Evolutionary conservation across 176 grass and related monocot species (phyloP), one percentile per base, ranked within the genome.

Genomic region (Oryza glumipatula): DNA sequence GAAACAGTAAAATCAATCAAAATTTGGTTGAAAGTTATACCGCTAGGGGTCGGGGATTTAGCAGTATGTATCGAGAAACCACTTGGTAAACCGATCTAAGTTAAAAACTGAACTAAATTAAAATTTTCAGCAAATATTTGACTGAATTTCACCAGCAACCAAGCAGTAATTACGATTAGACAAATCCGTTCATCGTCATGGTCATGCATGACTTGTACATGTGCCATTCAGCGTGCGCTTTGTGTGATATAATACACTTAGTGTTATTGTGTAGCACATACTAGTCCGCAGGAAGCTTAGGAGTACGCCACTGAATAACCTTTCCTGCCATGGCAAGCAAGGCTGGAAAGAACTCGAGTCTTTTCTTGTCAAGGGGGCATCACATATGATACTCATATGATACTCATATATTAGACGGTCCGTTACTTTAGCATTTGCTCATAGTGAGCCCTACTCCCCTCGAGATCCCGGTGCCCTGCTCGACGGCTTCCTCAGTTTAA

Each of bases 311-410:
- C 49, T 48, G 61, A 61, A 48, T 39, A 11, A 30, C 61, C 88
- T 86, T 90, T 76, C 79, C 44, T 41, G 15, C 1, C 0, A 44
- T 49, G 33, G 47, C 74, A 90, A 90, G 84, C 80, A 87, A 90
- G 17, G 68, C 13, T 35, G 45, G 58, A 14, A 12, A 39, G 79
- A 32, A 23, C 44, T 44, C 17, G 86, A 19, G 45, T 4, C 87
- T 44, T 85, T 84, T 16, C 81, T 83, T 68, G 76, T 26, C 10
- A 61, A 46, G 61, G 21, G 6, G 39, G 76, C 70, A 73, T 65
- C 81, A 19, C n/a, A 46, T 56, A 30, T 41, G 48, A 76, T 69
- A 60, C 14, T 14, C n/a, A 46, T 56, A 30, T 41, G 48, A 76
- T 69, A 60, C 14, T 14, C 69, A 11, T 44, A 43, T 43, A 44